These are phyloP conservation scores for Tuber melanosporum DNA, from an alignment of 495 filamentous ascomycete genomes.

Conservation along the genomic window DNA sequence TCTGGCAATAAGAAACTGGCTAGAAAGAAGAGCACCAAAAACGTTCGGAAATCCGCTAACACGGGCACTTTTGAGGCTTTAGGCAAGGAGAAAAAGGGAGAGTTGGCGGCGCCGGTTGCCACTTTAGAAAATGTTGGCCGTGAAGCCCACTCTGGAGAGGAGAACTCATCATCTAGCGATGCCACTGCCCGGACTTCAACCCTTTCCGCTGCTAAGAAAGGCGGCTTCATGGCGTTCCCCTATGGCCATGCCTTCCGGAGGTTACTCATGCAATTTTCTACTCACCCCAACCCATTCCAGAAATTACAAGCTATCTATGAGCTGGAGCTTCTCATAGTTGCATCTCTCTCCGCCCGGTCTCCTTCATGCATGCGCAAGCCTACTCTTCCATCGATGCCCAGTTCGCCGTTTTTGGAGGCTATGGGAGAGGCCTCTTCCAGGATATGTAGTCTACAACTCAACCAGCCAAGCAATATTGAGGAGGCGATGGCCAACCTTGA, in stretches of 20 bases:
- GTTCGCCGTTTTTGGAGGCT: conserved; percentile 38
- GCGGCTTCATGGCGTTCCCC: conserved; percentile 52
- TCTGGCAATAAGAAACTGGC: conserved; percentile 50
- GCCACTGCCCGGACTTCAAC: conserved; percentile 43
- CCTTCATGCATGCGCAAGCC: conserved; percentile 28
- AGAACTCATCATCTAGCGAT: conserved; percentile 46
- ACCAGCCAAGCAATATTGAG: conserved; percentile 50
- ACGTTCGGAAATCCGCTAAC: conserved; percentile 41
- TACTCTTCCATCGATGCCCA: conserved; percentile 33
- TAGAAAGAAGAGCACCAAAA: conserved; percentile 54
- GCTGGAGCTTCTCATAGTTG: conserved; percentile 71
- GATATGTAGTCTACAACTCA: conserved; percentile 38
- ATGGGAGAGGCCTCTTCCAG: conserved; percentile 37
- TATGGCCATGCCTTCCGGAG: conserved; percentile 70
- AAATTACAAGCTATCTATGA: conserved; percentile 82
- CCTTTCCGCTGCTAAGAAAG: conserved; percentile 43
- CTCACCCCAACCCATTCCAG: conserved; percentile 77
- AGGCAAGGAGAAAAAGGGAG: conserved; percentile 45
- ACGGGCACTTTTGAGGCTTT: conserved; percentile 42
- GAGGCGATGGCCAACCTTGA: conserved; percentile 63
- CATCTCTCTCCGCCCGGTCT: conserved; percentile 56
- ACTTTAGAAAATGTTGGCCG: conserved; percentile 46
- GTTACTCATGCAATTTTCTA: conserved; percentile 77
- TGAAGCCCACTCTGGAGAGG: conserved; percentile 44
- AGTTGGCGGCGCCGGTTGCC: conserved; percentile 47